Evolutionary conservation across 1,284 basidiomycete genomes (phyloP).

Genomic region (Ceratobasidium sp.): DNA sequence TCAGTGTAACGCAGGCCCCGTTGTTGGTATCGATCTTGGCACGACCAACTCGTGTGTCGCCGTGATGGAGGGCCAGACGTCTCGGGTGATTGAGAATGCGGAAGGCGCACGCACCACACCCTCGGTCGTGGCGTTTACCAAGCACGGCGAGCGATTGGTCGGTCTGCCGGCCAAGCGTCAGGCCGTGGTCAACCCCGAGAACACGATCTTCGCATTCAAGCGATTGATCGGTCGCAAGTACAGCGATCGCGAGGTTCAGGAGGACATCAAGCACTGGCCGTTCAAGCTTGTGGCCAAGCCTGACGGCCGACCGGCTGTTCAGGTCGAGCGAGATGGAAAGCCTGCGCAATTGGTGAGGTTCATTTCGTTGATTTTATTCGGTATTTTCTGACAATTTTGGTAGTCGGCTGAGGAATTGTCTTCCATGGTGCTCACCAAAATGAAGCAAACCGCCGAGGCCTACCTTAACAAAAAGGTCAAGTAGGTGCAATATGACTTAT

Average conservation of each 20-base stretch:
- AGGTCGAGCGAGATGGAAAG: slow-evolving; percentile 81
- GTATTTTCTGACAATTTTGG: slow-evolving; percentile 32
- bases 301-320: slow-evolving; percentile 75
- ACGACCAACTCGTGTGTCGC: slow-evolving; percentile 94
- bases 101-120: slow-evolving; percentile 98
- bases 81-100: slow-evolving; percentile 96
- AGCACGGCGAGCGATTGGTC: slow-evolving; percentile 90
- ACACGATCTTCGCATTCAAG: slow-evolving; percentile 96
- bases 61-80: slow-evolving; percentile 93
- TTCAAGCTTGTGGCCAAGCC: slow-evolving; percentile 80
- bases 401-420: slow-evolving; percentile 86
- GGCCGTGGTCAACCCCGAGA: slow-evolving; percentile 94
- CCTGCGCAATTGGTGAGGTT: slow-evolving; percentile 67
- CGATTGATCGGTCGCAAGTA: slow-evolving; percentile 95
- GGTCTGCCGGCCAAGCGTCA: slow-evolving; percentile 98
- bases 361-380: slow-evolving; percentile 8
- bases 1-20: slow-evolving; percentile 62
- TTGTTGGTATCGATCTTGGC: slow-evolving; percentile 85
- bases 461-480: slow-evolving; percentile 94
- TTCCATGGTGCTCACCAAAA: slow-evolving; percentile 88
- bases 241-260: slow-evolving; percentile 91
- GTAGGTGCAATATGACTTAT: slow-evolving; percentile 59
- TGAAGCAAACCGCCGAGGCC: slow-evolving; percentile 94
- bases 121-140: slow-evolving; percentile 98
- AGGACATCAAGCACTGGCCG: slow-evolving; percentile 86